Conservation (phyloP, 2,329 filamentous ascomycete species). For the Botrytis deweyae region DNA sequence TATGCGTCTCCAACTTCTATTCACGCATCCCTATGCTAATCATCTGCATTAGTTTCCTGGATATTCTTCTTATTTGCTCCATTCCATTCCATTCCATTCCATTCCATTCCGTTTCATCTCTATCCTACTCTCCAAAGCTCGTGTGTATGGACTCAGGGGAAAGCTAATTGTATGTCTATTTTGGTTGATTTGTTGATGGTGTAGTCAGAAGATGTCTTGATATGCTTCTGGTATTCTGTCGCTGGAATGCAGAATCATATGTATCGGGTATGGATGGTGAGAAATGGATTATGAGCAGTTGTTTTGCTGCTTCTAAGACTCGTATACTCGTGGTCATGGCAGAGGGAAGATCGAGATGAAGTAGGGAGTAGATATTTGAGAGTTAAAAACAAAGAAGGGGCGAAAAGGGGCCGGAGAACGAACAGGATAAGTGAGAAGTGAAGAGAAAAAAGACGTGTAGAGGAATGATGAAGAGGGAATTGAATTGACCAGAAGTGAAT, state of each 20-base stretch:
- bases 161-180: background rate
- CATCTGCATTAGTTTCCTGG: background rate
- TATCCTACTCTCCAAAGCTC: fast-evolving
- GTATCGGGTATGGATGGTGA: background rate
- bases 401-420: too few species aligned
- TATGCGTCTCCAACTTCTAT: background rate
- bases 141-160: background rate
- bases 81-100: too few species aligned
- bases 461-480: background rate
- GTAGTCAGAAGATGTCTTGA: background rate
- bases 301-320: background rate
- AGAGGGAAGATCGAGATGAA: background rate
- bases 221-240: background rate
- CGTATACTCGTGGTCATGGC: background rate
- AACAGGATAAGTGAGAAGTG: too few species aligned
- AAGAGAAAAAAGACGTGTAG: background rate
- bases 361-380: background rate
- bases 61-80: background rate
- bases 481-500: background rate
- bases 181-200: background rate
- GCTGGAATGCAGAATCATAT: background rate
- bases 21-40: background rate
- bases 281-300: background rate
- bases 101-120: background rate
- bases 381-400: background rate